phyloP scores from a whole-genome alignment of 441 rosid genomes.

The Pelargonium fulgidum region DNA sequence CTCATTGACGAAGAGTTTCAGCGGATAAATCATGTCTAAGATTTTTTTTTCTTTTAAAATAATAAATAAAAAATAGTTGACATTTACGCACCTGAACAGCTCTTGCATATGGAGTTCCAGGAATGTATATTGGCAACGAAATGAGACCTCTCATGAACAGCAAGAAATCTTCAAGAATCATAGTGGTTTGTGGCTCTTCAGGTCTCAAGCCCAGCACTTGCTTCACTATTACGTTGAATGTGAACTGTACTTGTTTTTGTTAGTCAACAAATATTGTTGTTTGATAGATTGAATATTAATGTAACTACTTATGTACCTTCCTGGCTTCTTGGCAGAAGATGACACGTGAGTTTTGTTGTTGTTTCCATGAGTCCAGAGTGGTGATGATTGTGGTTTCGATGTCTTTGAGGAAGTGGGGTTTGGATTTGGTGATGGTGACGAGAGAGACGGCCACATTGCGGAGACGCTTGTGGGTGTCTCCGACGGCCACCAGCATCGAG shows the following conservation, averaged over 20 bases:
- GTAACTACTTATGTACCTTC: conserved; percentile 28
- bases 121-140: conserved; percentile 43
- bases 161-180: conserved; percentile 43
- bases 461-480: conserved; percentile 52
- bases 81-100: conserved; percentile 44
- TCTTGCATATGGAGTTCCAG: conserved; percentile 56
- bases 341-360: conserved; percentile 27
- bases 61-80: too few relatives aligned
- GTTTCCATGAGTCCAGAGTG: conserved; percentile 39
- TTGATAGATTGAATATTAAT: not conserved
- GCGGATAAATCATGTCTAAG: too few relatives aligned
- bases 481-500: conserved; percentile 51
- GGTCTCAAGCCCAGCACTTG: conserved; percentile 48
- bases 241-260: conserved; percentile 28
- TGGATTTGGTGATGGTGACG: conserved; percentile 39
- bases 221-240: conserved; percentile 58
- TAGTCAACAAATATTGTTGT: not conserved
- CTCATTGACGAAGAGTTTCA: too few relatives aligned
- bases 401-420: conserved; percentile 42
- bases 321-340: conserved; percentile 46
- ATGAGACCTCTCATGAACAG: conserved; percentile 48
- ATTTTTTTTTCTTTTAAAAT: too few relatives aligned
- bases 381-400: conserved; percentile 32
- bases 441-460: conserved; percentile 37
- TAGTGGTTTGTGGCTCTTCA: conserved; percentile 34